Evolutionary conservation across 495 filamentous ascomycete species (phyloP), one percentile per base, ranked within the genome.

Genomic region (Tetracladium setigerum): DNA sequence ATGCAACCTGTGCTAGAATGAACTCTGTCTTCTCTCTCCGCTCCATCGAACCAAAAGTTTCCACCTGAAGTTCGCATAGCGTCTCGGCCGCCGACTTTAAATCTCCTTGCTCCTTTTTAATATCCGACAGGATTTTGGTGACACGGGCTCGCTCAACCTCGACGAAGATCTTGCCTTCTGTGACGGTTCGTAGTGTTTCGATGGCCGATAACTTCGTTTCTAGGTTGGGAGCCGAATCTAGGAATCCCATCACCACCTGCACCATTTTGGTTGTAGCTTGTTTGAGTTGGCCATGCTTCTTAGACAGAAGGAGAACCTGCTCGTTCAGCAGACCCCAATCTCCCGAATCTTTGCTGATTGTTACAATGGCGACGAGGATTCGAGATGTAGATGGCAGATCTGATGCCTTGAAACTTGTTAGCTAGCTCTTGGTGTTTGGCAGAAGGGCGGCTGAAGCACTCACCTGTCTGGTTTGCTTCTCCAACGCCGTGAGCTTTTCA

Each of bases 201-300:
- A 98, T 97, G 34, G 94, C 80, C 13, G 87, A 83, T 38, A 98
- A 72, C 71, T 96, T 97, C 30, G 79, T 86, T 47, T 95, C 91
- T 49, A 84, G 51, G 48, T 73, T 84, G 32, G 90, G 87, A 30
- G 78, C 60, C 39, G 85, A 77, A 60, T 95, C 86, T 63, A 98
- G 68, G 64, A 95, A 96, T 38, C 68, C 73, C 87, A 98, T 95
- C 44, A 95, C 88, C 43, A 81, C 82, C 73, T 97, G 92, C 36
- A 98, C 92, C 92, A 98, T 98, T 75, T 89, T 91, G 54, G 92
- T 97, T 52, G 86, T 89, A 57, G 92, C 92, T 71, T 96, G 94
- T 67, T 96, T 96, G 67, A 98, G 90, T 71, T 98, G 92, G 57
- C 89, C 86, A 87, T 98, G 92, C 73, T 98, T 98, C 82, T 96